Base-by-base conservation (phyloP, 75 land plant genomes). In the Pinus taeda region DNA sequence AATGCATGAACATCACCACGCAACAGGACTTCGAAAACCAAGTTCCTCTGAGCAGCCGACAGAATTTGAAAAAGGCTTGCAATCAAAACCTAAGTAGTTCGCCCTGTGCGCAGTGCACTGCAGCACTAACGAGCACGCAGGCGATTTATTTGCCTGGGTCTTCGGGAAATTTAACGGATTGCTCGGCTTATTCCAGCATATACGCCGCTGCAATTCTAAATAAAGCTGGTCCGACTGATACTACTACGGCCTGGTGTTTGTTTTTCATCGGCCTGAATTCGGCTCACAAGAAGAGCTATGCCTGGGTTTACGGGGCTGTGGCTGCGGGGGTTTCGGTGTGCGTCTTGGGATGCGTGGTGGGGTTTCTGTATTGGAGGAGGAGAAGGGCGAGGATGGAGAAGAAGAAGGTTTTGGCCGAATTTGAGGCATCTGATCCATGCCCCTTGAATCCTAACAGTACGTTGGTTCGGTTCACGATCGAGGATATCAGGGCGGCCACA, bases 1-100 rank as follows among this genome's bases (percentile, higher is more conserved):
- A 86, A 12, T 93, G 96, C 76, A 74, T 80, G 83, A 88, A 89
- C 86, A 85, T 93, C 59, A 80, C 85, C 24, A 81, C 93, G 26
- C 57, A 17, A 4, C 45, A 78, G n/a, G 76, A 87, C 17, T 89
- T 94, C 71, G 83, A 84, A 24, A 12, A 57, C 1, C 4, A 64
- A 9, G 79, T 90, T 6, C 85, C 88, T 3, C 0, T 15, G 12
- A 3, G 36, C 11, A 36, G 65, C 17, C 57, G 75, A 17, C 39
- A 17, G 29, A 60, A 69, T 33, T 59, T 88, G 42, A 63, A 7
- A 15, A 30, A 63, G 45, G 55, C 59, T 42, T 94, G 97, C 76
- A 80, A 86, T 62, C 81, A 77, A 36, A 76, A 84, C 33, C 80
- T 89, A 17, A 60, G 81, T 36, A 39, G 42, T 73, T 80, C 91